Conservation (phyloP, 805 yeast species). For the Yarrowia deformans region DNA sequence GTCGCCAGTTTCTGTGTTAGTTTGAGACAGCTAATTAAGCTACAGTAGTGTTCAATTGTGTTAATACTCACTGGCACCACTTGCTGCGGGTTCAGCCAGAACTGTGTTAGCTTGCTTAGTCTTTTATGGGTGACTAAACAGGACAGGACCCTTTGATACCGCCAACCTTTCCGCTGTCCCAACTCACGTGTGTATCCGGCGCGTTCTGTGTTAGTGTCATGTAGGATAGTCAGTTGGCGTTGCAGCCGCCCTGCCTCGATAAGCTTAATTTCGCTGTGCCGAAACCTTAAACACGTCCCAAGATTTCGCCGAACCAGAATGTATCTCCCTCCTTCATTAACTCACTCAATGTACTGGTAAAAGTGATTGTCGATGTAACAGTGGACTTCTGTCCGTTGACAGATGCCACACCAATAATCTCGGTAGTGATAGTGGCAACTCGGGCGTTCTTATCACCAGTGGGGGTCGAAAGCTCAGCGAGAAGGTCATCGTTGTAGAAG, state of each 20-base stretch:
- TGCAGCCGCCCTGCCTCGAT: background rate
- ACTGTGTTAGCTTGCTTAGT: constrained; percentile 7
- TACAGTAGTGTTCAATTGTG: too few relatives aligned
- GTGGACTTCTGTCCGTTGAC: background rate
- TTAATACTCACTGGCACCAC: background rate
- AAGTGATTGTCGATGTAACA: background rate
- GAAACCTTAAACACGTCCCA: background rate
- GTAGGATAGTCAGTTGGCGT: background rate
- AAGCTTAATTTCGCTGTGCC: background rate
- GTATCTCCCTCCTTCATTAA: background rate
- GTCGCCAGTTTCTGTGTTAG: constrained; percentile 1
- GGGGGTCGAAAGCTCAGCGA: background rate
- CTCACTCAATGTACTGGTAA: constrained; percentile 6
- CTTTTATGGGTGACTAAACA: too few relatives aligned
- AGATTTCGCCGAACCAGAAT: too few relatives aligned
- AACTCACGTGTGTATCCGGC: constrained; percentile 1
- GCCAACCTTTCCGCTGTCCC: background rate
- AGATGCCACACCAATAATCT: background rate
- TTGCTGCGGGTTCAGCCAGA: background rate
- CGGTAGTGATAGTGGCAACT: constrained; percentile 1
- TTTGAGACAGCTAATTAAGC: too few relatives aligned
- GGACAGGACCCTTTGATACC: too few relatives aligned
- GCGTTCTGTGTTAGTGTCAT: background rate
- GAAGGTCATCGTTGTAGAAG: constrained; percentile 1
- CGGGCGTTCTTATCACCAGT: too few relatives aligned